Evolutionary conservation across 805 yeast species (phyloP), one percentile per base, ranked within the genome.

Genomic region (Lachancea sp.): DNA sequence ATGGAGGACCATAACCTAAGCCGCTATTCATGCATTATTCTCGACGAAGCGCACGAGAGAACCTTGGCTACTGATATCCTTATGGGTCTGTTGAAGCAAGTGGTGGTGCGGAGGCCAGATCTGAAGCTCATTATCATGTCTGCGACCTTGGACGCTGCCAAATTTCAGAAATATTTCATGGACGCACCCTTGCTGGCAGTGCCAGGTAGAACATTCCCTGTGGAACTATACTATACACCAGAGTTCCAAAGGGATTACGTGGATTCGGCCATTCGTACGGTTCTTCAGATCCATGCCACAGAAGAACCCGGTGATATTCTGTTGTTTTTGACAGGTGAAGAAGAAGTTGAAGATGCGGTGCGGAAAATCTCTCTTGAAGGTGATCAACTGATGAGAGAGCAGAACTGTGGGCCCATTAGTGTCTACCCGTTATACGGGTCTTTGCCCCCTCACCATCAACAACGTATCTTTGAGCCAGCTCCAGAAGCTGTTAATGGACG

Each of bases 41-140:
- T 91, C 49, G 99, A 91, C 75, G 99, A 91, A 72, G 98, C 98
- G 38, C 99, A 91, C 71, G 99, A 91, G 68, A 82, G 99, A 66
- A 93, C 99, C 0, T 73, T 91, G 56, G 88, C 98, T 30, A 91
- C 99, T 0, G 99, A 91, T 76, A 91, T 91, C 48, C 71, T 91
- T 54, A 91, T 91, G 98, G 98, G 98, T 49, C 71, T 91, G 49
- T 68, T 91, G 58, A 91, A 91, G 65, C 86, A 89, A 60, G 82
- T 91, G 38, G 77, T 87, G 25, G 55, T 65, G 30, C 77, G 95
- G 65, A 78, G 98, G 66, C 82, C 87, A 17, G 97, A 91, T 59
- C 74, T 91, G 59, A 93, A 93, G 64, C 77, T 91, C 55, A 89
- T 91, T 52, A 81, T 91, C 62, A 91, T 91, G 98, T 89, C 97